Conservation (phyloP, 805 yeast species). For the Danielozyma ontarioensis region DNA sequence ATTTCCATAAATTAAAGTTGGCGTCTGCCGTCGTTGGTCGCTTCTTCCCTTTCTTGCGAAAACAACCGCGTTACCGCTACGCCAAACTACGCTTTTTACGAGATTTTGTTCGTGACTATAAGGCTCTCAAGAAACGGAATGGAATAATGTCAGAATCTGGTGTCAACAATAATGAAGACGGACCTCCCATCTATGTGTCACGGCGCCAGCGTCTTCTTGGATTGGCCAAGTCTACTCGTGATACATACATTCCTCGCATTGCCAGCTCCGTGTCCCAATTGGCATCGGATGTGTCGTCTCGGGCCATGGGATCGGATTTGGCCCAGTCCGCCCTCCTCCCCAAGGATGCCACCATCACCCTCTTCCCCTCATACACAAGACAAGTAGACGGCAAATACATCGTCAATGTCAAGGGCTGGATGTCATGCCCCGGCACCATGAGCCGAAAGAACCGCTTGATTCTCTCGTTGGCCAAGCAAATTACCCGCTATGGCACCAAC, state of each 20-base stretch:
- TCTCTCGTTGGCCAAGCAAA: slow-evolving; percentile 62
- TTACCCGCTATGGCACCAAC: slow-evolving; percentile 40
- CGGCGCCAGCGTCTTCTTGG: slow-evolving; percentile 46
- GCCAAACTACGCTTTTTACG: neutral
- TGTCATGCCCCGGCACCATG: slow-evolving; percentile 65
- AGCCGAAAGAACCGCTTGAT: slow-evolving; percentile 67
- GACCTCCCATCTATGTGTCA: slow-evolving; percentile 8
- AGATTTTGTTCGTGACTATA: neutral
- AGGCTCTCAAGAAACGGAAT: neutral
- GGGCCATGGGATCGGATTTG: slow-evolving; percentile 16
- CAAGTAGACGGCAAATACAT: slow-evolving; percentile 27
- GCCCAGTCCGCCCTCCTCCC: slow-evolving; percentile 36
- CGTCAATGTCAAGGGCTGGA: slow-evolving; percentile 67
- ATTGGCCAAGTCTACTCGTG: slow-evolving; percentile 50
- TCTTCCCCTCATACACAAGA: slow-evolving; percentile 38
- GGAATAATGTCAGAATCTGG: too few species aligned
- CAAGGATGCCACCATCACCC: slow-evolving; percentile 52
- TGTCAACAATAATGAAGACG: too few species aligned
- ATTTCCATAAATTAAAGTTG: too few species aligned
- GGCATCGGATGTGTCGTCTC: slow-evolving; percentile 40
- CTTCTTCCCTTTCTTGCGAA: too few species aligned
- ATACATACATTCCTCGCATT: slow-evolving; percentile 50
- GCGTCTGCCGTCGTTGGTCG: too few species aligned
- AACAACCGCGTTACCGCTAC: too few species aligned
- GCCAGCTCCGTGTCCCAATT: slow-evolving; percentile 44